phyloP scores from a whole-genome alignment of 371 early-diverging fungal genomes.

The Rhizopus sp. region DNA sequence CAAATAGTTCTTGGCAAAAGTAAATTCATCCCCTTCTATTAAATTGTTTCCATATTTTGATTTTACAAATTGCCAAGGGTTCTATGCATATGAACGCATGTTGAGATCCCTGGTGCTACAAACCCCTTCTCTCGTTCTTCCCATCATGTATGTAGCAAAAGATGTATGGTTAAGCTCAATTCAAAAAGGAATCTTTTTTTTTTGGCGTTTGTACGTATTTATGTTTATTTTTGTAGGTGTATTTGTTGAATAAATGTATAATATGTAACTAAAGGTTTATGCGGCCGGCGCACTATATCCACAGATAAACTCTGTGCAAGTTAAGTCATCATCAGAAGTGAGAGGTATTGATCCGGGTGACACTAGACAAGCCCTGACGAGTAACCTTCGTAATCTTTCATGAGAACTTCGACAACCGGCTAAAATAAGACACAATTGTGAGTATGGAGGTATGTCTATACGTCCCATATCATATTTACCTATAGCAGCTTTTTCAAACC shows the following conservation, averaged over 20 bases:
- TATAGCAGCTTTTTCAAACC: conserved; percentile 76
- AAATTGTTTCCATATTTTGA: too few species aligned
- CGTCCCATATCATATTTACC: conserved; percentile 15
- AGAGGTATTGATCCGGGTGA: conserved; percentile 22
- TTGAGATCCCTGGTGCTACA: not conserved
- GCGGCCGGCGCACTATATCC: conserved; percentile 42
- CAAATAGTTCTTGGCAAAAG: too few species aligned
- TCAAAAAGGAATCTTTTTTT: conserved; percentile 5
- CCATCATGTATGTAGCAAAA: not conserved
- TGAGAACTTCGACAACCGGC: conserved; percentile 58
- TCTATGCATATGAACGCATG: too few species aligned
- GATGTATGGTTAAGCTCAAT: conserved; percentile 2
- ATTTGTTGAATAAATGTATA: conserved; percentile 1
- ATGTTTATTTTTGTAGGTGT: conserved; percentile 8
- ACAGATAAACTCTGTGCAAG: conserved; percentile 28
- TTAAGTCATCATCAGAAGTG: conserved; percentile 25
- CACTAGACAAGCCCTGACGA: conserved; percentile 52
- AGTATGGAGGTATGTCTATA: not conserved
- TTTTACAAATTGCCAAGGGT: too few species aligned
- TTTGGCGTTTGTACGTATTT: conserved; percentile 1
- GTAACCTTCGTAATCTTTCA: conserved; percentile 53
- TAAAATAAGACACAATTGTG: conserved; percentile 10
- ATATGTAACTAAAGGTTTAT: conserved; percentile 7
- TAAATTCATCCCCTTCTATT: too few species aligned
- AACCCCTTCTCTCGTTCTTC: not conserved